phyloP scores from a whole-genome alignment of 2,329 filamentous ascomycete species.

The Aspergillus awamori region DNA sequence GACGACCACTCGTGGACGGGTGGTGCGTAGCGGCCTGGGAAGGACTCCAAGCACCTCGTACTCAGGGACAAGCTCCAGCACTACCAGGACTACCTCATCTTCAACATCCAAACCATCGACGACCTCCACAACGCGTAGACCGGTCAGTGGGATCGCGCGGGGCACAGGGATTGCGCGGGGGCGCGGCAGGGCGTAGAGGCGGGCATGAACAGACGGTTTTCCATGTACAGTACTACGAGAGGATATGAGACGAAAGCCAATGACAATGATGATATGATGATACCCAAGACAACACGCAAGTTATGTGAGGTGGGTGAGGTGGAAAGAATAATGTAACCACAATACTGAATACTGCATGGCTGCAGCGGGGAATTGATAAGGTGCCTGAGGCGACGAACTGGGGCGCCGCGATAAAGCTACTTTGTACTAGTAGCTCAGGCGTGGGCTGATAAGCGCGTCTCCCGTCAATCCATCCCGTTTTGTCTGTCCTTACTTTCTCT shows the following conservation, averaged over 20 bases:
- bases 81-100: conserved; percentile 33
- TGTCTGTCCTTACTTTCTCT: neutral
- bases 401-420: neutral
- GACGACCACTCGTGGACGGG: conserved; percentile 38
- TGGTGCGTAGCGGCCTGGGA: conserved; percentile 38
- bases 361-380: neutral
- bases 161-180: conserved; percentile 40
- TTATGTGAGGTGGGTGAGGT: neutral
- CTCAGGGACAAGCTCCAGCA: conserved; percentile 27
- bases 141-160: conserved; percentile 44
- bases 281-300: conserved; percentile 14
- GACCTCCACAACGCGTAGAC: conserved; percentile 40
- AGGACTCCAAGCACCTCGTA: conserved; percentile 41
- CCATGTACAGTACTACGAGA: conserved; percentile 25
- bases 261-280: conserved; percentile 16
- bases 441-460: conserved; percentile 4
- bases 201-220: neutral
- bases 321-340: neutral
- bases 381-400: conserved; percentile 12
- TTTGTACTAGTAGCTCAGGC: too few species aligned
- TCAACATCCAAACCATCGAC: conserved; percentile 29
- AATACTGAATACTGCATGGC: neutral
- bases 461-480: neutral
- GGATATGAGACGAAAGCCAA: conserved; percentile 10
- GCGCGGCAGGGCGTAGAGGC: conserved; percentile 33